Conservation (phyloP, 1,284 basidiomycete species). For the Pseudozyma hubeiensis region DNA sequence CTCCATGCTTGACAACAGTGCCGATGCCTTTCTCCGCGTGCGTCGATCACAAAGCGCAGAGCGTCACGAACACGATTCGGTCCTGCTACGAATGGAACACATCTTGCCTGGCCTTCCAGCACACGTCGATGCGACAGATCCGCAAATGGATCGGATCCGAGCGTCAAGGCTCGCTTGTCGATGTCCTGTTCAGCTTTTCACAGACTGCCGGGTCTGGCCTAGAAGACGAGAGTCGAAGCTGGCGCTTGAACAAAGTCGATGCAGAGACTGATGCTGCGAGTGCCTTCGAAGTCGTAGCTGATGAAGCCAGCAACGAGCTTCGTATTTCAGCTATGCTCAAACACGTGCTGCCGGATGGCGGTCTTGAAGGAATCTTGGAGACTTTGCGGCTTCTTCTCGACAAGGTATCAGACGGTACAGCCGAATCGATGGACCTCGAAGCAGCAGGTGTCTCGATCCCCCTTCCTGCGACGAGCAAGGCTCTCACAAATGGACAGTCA, state of each 20-base stretch:
- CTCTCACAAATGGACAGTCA: neutral
- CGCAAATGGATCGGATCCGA: constrained; percentile 14
- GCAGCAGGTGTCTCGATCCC: neutral
- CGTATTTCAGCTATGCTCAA: constrained; percentile 11
- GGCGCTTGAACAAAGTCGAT: constrained; percentile 11
- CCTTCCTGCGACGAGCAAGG: neutral
- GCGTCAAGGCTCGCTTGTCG: constrained; percentile 8
- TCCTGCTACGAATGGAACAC: constrained; percentile 14
- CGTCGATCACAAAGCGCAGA: neutral
- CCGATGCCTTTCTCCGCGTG: constrained; percentile 11
- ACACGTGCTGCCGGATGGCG: constrained; percentile 4
- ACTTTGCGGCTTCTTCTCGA: constrained; percentile 6
- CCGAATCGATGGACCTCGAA: neutral
- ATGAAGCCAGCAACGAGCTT: constrained; percentile 13
- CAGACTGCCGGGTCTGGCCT: neutral
- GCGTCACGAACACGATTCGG: neutral
- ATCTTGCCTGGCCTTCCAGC: constrained; percentile 13
- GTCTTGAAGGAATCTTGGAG: constrained; percentile 10
- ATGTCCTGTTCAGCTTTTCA: constrained; percentile 18
- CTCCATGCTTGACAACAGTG: constrained; percentile 7
- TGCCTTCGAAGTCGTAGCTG: constrained; percentile 11
- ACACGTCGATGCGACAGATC: constrained; percentile 22
- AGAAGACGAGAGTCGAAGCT: neutral
- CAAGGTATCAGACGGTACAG: constrained; percentile 4
- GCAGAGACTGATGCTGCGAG: constrained; percentile 19